Base-by-base conservation (phyloP, 257 asterid species). In the Lycium barbarum region DNA sequence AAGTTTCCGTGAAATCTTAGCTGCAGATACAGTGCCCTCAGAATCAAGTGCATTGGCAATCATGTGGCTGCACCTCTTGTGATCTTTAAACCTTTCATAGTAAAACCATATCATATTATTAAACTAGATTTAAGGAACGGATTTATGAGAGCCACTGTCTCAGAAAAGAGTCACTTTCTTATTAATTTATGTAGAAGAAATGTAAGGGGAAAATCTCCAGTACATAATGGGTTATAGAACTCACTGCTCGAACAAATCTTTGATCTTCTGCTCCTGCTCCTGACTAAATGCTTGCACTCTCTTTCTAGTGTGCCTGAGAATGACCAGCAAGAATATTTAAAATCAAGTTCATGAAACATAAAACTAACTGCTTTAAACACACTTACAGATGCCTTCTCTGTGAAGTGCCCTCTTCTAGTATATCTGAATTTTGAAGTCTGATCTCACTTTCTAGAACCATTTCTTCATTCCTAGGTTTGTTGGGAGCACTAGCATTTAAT, bases 41-140 rank as follows among this genome's bases (percentile, higher is more conserved):
- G 88, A 83, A 85, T 94, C 99, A 88, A 96, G 90, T 62, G 94
- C 97, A 84, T 83, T 90, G 82, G 99, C 98, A 90, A 96, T 95
- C 98, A 95, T 84, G 90, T 89, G 89, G 90, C 93, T 96, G 93
- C 97, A 94, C 89, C 93, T 93, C 91, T 89, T 95, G 14, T 93
- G 93, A 91, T 89, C 96, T 90, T 95, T 95, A 85, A 91, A 96
- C 97, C 99, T 96, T 86, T 49, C 65, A 87, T 86, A 51, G 89
- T 67, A 80, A 87, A 79, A 68, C n/a, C 47, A 63, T 55, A 81
- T 8, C 65, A 26, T 76, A 26, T 14, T 26, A 78, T 53, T 53
- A 53, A 26, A 36, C 65, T 40, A 78, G 22, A 40, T 40, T 26
- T 8, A 78, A 78, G 82, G 47, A 53, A 78, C 2, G 12, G 82